phyloP scores from a whole-genome alignment of 148 eudicot species.

The Drosera capensis region DNA sequence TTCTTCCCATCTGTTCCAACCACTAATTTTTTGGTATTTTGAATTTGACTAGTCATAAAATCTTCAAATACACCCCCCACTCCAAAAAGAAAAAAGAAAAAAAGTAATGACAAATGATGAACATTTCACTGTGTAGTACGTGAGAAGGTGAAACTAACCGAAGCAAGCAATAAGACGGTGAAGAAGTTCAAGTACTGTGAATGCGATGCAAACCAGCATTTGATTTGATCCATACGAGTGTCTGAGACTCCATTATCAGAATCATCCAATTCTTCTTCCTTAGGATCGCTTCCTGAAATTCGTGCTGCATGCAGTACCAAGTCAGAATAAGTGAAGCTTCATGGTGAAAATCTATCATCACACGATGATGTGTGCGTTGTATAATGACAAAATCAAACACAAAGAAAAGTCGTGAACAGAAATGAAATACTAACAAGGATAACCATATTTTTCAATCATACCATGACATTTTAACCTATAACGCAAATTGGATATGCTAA shows the following conservation, averaged over 20 bases:
- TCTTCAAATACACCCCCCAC: neutral
- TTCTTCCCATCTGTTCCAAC: too few species aligned
- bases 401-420: too few species aligned
- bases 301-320: constrained; percentile 44
- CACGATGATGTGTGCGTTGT: too few species aligned
- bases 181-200: constrained; percentile 79
- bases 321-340: neutral
- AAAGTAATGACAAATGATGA: neutral
- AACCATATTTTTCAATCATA: too few species aligned
- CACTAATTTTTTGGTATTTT: too few species aligned
- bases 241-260: constrained; percentile 41
- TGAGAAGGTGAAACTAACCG: constrained; percentile 37
- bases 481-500: too few species aligned
- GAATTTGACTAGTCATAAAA: too few species aligned
- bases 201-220: constrained; percentile 74
- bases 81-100: neutral
- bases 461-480: too few species aligned
- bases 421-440: too few species aligned
- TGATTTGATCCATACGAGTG: constrained; percentile 25
- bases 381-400: too few species aligned
- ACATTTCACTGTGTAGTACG: too few species aligned
- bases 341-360: too few species aligned
- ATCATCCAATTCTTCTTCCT: constrained; percentile 55
- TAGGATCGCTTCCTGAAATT: constrained; percentile 43
- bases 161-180: constrained; percentile 83